Evolutionary conservation across 768 basidiomycete genomes (phyloP).

Genomic region (Russula brevipes): DNA sequence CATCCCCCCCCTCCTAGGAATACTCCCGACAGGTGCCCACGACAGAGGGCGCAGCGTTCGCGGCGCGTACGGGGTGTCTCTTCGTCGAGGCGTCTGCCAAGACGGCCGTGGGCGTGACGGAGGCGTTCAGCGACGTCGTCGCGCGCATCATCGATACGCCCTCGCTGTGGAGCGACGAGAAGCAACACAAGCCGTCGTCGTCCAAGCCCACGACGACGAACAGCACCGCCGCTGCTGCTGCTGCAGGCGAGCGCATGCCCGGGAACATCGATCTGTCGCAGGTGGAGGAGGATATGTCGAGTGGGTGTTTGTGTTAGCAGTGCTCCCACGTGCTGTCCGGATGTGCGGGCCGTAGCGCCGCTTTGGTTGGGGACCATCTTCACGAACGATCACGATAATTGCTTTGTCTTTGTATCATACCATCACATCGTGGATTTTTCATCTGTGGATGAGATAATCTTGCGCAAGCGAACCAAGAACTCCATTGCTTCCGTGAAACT

Average conservation of each 20-base stretch:
- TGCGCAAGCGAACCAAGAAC: not conserved
- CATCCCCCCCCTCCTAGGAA: constrained; percentile 47
- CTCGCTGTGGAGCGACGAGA: constrained; percentile 58
- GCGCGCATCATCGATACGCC: constrained; percentile 78
- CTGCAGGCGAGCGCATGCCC: constrained; percentile 34
- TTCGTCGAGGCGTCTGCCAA: constrained; percentile 95
- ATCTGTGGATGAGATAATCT: too few relatives aligned
- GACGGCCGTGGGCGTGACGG: constrained; percentile 77
- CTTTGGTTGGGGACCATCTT: not conserved
- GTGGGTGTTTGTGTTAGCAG: constrained; percentile 35
- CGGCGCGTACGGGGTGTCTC: constrained; percentile 70
- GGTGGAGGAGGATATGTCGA: constrained; percentile 25
- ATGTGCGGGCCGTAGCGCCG: too few relatives aligned
- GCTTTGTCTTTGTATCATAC: not conserved
- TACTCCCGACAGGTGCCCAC: constrained; percentile 83
- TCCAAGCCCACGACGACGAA: constrained; percentile 9
- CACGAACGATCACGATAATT: not conserved
- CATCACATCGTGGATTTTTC: not conserved
- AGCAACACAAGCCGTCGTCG: constrained; percentile 24
- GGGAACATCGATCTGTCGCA: constrained; percentile 38
- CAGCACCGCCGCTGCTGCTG: not conserved
- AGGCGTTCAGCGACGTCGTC: constrained; percentile 74
- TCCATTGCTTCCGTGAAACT: too few relatives aligned
- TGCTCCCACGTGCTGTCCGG: too few relatives aligned
- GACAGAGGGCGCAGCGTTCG: constrained; percentile 74